Percentiles rank a stretch among this genome's conserved stretches.
phyloP scores from a whole-genome alignment of 345 rosid species.

The Pistacia integerrima region DNA sequence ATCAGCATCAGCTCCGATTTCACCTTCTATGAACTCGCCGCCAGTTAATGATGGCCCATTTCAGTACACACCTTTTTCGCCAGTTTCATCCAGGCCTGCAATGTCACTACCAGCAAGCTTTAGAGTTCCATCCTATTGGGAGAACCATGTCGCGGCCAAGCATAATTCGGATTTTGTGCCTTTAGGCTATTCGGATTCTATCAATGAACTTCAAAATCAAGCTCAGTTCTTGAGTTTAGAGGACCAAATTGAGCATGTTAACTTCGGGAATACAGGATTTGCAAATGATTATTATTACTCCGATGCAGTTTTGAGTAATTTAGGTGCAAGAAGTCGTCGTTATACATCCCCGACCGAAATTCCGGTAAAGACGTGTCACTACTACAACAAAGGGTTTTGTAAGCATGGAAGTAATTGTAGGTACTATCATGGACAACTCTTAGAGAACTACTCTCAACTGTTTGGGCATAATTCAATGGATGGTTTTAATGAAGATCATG shows the following conservation, averaged over 20 bases:
- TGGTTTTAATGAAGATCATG: slow-evolving; percentile 36
- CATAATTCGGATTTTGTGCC: slow-evolving; percentile 24
- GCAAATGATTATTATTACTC: slow-evolving; percentile 33
- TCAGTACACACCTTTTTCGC: slow-evolving; percentile 29
- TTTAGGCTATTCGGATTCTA: slow-evolving; percentile 29
- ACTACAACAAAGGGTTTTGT: slow-evolving; percentile 63
- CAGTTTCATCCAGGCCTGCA: slow-evolving; percentile 23
- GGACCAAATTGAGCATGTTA: slow-evolving; percentile 40
- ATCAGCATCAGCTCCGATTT: slow-evolving; percentile 30
- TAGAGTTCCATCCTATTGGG: slow-evolving; percentile 33
- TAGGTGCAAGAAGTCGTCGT: slow-evolving; percentile 29
- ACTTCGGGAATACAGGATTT: slow-evolving; percentile 32
- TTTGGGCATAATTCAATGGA: slow-evolving; percentile 30
- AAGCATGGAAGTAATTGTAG: slow-evolving; percentile 67
- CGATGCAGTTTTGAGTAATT: slow-evolving; percentile 33
- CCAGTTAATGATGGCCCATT: slow-evolving; percentile 25
- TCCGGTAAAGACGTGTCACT: slow-evolving; percentile 57
- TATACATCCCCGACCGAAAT: slow-evolving; percentile 33
- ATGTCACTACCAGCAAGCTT: slow-evolving; percentile 18
- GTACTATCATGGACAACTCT: slow-evolving; percentile 50
- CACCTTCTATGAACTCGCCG: slow-evolving; percentile 34
- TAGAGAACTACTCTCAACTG: slow-evolving; percentile 37
- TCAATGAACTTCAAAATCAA: slow-evolving; percentile 35
- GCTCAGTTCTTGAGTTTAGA: slow-evolving; percentile 44
- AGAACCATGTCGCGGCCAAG: slow-evolving; percentile 29